Conservation (phyloP, 2,329 filamentous ascomycete species). For the Fusarium irregulare region DNA sequence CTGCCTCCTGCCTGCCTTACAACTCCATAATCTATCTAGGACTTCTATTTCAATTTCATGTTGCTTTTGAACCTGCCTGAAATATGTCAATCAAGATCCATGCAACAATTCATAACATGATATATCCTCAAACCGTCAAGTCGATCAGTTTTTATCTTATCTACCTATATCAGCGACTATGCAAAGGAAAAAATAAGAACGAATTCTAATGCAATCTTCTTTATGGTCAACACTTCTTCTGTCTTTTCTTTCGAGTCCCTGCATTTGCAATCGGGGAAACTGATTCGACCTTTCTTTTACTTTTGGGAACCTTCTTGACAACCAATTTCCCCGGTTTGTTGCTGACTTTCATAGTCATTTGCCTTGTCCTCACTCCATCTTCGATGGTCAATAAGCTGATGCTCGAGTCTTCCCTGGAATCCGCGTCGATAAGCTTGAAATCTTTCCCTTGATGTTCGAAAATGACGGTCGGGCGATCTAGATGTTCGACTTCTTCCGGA, state of each 20-base stretch:
- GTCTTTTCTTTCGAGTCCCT: slow-evolving; percentile 1
- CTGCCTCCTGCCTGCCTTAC: not conserved
- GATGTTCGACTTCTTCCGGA: not conserved
- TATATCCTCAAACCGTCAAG: not conserved
- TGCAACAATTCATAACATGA: not conserved
- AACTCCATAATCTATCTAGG: not conserved
- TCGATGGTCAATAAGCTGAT: slow-evolving; percentile 33
- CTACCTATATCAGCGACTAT: not conserved
- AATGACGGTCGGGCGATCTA: slow-evolving; percentile 26
- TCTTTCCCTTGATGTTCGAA: slow-evolving; percentile 34
- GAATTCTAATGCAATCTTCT: not conserved
- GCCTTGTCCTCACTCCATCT: slow-evolving; percentile 2
- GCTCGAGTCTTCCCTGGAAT: slow-evolving; percentile 20
- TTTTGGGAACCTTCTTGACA: not conserved
- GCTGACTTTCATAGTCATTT: slow-evolving; percentile 24
- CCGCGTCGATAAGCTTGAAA: slow-evolving; percentile 28
- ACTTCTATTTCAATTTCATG: not conserved
- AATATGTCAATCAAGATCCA: not conserved
- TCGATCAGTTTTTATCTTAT: not conserved
- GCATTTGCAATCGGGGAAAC: not conserved
- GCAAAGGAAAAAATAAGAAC: not conserved
- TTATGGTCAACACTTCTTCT: not conserved
- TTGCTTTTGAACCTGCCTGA: not conserved
- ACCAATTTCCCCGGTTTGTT: not conserved
- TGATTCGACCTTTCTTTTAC: not conserved